A percentile compares a stretch with the other conserved stretches of the same genome.
phyloP scores from a whole-genome alignment of 2,329 filamentous ascomycete species.

The Thermothelomyces thermophilus region DNA sequence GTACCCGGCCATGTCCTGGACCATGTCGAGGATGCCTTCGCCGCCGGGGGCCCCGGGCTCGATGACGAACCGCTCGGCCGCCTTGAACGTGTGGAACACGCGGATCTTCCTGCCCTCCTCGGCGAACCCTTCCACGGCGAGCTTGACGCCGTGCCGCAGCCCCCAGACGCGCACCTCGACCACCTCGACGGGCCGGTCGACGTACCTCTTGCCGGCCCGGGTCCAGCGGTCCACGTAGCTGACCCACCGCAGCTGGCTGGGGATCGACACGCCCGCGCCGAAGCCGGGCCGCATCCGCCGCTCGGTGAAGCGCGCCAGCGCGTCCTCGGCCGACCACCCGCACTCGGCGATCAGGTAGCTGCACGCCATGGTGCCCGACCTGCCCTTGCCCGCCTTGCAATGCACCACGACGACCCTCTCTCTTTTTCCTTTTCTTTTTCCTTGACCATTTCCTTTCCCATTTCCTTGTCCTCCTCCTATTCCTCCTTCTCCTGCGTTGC shows the following conservation, averaged over 20 bases:
- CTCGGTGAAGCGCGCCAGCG: conserved; percentile 60
- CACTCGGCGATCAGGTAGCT: conserved; percentile 88
- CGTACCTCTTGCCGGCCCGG: conserved; percentile 65
- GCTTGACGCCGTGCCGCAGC: conserved; percentile 76
- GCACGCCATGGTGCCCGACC: conserved; percentile 81
- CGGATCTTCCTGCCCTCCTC: conserved; percentile 88
- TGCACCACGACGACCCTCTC: conserved; percentile 78
- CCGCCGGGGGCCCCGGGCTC: conserved; percentile 49
- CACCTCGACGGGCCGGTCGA: conserved; percentile 77
- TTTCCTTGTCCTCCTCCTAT: background rate
- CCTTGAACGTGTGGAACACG: conserved; percentile 71
- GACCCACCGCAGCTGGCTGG: conserved; percentile 83
- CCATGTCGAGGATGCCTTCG: conserved; percentile 43
- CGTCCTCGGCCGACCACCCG: conserved; percentile 49
- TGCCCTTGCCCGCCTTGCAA: conserved; percentile 94
- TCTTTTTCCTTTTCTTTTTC: background rate
- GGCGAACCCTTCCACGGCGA: conserved; percentile 75
- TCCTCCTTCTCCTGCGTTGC: too few relatives aligned
- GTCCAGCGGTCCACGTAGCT: conserved; percentile 86
- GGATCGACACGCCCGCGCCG: conserved; percentile 84
- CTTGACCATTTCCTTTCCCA: background rate
- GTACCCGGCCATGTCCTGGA: conserved; percentile 47
- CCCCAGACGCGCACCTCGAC: conserved; percentile 89
- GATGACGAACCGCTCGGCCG: conserved; percentile 63
- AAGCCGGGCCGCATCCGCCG: conserved; percentile 85